Conservation (phyloP, 768 basidiomycete species). For the Podaxis carcinomalis region DNA sequence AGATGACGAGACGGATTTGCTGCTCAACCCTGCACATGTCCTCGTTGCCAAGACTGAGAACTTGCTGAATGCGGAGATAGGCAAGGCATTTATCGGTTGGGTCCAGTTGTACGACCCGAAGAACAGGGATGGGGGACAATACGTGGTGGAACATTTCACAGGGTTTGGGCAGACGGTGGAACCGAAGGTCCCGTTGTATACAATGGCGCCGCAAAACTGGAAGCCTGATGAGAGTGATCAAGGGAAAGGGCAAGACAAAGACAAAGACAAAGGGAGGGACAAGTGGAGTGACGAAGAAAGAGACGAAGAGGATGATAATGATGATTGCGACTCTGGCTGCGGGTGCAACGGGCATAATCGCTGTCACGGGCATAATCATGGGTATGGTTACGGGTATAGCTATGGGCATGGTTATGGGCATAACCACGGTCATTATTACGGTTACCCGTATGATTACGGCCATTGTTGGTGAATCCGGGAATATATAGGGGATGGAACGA, state of each 20-base stretch:
- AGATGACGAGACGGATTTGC: slow-evolving; percentile 30
- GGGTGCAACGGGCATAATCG: no score
- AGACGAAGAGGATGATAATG: not conserved
- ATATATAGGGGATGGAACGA: no score
- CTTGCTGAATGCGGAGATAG: slow-evolving; percentile 23
- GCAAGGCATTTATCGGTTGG: slow-evolving; percentile 40
- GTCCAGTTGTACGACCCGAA: slow-evolving; percentile 15
- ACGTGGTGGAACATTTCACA: not conserved
- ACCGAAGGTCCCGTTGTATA: not conserved
- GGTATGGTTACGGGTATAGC: no score
- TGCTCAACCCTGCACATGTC: slow-evolving; percentile 47
- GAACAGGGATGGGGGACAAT: not conserved
- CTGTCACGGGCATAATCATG: no score
- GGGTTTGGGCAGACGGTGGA: not conserved
- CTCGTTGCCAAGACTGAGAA: slow-evolving; percentile 29
- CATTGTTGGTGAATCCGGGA: no score
- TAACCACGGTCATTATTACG: no score
- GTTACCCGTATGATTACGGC: no score
- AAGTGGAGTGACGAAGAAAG: not conserved
- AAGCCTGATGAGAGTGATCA: not conserved
- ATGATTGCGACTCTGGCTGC: no score
- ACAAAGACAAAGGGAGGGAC: not conserved
- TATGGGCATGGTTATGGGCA: no score
- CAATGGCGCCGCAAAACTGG: not conserved
- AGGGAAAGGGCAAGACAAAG: not conserved